Conservation (phyloP, 352 stramenopile genomes). For the Lagenidium giganteum region DNA sequence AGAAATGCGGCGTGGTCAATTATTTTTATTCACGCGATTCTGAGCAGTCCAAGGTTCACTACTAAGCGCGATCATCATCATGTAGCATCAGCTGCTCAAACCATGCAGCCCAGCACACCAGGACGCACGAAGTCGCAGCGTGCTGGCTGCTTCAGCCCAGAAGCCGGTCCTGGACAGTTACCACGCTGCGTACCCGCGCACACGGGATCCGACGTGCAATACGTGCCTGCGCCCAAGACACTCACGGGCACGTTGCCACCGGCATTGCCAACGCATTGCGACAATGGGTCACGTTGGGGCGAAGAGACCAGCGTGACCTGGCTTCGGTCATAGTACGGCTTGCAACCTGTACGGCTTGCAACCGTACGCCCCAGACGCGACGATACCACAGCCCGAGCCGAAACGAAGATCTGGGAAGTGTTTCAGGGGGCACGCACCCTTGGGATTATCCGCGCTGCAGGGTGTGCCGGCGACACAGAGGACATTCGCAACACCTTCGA, state of each 20-base stretch:
- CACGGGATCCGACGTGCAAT: slow-evolving; percentile 6
- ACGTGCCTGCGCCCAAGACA: slow-evolving; percentile 8
- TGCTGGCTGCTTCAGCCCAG: not conserved
- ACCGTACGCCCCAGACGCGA: slow-evolving; percentile 1
- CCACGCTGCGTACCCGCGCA: slow-evolving; percentile 6
- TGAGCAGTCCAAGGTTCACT: too few species aligned
- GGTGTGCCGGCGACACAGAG: not conserved
- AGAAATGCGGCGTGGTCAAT: too few species aligned
- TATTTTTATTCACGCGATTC: too few species aligned
- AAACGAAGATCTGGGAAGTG: not conserved
- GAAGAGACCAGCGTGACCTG: too few species aligned
- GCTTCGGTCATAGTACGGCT: slow-evolving; percentile 9
- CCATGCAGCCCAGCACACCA: slow-evolving; percentile 11
- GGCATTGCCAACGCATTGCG: slow-evolving; percentile 8
- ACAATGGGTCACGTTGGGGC: too few species aligned
- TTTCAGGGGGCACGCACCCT: not conserved
- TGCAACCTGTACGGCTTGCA: slow-evolving; percentile 8
- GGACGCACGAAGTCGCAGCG: slow-evolving; percentile 1
- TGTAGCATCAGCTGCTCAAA: too few species aligned
- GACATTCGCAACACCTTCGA: slow-evolving; percentile 1
- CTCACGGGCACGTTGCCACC: slow-evolving; percentile 7
- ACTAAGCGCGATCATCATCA: too few species aligned
- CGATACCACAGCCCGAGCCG: slow-evolving; percentile 4
- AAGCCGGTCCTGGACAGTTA: slow-evolving; percentile 10
- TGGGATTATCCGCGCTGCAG: not conserved